Percentiles rank a stretch among this genome's conserved stretches.
phyloP scores from a whole-genome alignment of 2,329 filamentous ascomycete species.

The Fusarium tuaranense region DNA sequence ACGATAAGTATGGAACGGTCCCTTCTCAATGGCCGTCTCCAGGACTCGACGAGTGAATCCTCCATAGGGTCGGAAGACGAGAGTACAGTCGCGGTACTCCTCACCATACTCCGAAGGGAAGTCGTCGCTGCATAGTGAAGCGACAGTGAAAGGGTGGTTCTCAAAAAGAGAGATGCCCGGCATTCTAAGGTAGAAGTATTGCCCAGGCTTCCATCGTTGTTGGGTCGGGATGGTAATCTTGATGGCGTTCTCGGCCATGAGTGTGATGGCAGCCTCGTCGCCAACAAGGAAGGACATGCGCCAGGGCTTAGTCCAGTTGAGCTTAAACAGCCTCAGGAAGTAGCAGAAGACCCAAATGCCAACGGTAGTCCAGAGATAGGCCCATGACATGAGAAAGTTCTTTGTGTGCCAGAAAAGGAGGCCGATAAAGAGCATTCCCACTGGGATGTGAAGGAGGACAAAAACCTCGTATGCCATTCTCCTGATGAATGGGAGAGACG shows the following conservation, averaged over 20 bases:
- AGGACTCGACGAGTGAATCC: slow-evolving; percentile 90
- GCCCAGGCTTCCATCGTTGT: slow-evolving; percentile 91
- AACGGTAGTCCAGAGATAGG: slow-evolving; percentile 85
- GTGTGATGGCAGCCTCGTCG: slow-evolving; percentile 88
- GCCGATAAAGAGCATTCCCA: slow-evolving; percentile 82
- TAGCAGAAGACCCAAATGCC: slow-evolving; percentile 85
- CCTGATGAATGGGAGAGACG: slow-evolving; percentile 83
- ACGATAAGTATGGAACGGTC: slow-evolving; percentile 90
- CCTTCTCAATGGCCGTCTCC: slow-evolving; percentile 85
- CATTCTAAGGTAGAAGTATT: slow-evolving; percentile 95
- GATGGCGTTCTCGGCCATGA: slow-evolving; percentile 93
- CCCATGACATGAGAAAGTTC: slow-evolving; percentile 91
- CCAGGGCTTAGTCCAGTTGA: slow-evolving; percentile 90
- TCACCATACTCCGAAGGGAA: slow-evolving; percentile 94
- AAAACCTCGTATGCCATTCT: slow-evolving; percentile 88
- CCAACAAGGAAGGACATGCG: slow-evolving; percentile 85
- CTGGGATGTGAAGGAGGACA: slow-evolving; percentile 83
- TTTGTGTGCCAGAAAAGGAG: slow-evolving; percentile 96
- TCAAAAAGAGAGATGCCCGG: slow-evolving; percentile 90
- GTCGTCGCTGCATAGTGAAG: slow-evolving; percentile 91
- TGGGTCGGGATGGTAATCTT: slow-evolving; percentile 95
- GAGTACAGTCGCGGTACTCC: slow-evolving; percentile 85
- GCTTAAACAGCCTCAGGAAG: slow-evolving; percentile 79
- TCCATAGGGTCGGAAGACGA: slow-evolving; percentile 91
- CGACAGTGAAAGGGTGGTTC: slow-evolving; percentile 95